Percentiles rank a stretch among this genome's conserved stretches.
Conservation (phyloP, 176 grass and related monocot genomes). For the Avena atlantica region DNA sequence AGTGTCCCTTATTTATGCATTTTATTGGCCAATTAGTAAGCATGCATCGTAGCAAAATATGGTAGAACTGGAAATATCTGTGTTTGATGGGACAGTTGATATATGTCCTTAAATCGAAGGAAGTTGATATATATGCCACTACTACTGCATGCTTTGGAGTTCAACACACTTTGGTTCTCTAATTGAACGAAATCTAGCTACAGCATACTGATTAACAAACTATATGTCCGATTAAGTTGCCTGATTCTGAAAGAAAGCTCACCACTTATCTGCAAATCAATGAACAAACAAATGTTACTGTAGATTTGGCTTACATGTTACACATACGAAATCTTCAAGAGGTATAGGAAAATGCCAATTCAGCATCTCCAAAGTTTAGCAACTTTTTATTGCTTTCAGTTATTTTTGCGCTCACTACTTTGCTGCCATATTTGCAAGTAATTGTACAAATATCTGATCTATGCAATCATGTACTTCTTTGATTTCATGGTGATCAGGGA, state of each 20-base stretch:
- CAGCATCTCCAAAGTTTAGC: background rate
- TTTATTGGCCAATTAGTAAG: background rate
- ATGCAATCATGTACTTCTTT: no score
- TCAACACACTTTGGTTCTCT: background rate
- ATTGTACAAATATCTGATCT: no score
- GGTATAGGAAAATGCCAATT: background rate
- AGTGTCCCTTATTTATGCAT: background rate
- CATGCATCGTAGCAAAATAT: background rate
- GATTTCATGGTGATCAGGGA: no score
- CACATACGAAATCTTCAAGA: background rate
- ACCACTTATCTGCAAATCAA: background rate
- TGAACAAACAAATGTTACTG: background rate
- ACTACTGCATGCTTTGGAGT: background rate
- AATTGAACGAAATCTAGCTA: background rate
- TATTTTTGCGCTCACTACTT: background rate
- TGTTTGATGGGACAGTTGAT: background rate
- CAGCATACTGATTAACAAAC: background rate
- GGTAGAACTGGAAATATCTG: background rate
- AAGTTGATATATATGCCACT: background rate
- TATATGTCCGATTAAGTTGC: background rate
- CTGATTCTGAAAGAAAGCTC: background rate
- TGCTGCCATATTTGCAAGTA: no score
- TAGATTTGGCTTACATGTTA: background rate
- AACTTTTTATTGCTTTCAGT: background rate
- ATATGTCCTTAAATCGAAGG: slow-evolving; percentile 8